phyloP scores from a whole-genome alignment of 2,329 filamentous ascomycete species.

The Diaporthe aspalathi region DNA sequence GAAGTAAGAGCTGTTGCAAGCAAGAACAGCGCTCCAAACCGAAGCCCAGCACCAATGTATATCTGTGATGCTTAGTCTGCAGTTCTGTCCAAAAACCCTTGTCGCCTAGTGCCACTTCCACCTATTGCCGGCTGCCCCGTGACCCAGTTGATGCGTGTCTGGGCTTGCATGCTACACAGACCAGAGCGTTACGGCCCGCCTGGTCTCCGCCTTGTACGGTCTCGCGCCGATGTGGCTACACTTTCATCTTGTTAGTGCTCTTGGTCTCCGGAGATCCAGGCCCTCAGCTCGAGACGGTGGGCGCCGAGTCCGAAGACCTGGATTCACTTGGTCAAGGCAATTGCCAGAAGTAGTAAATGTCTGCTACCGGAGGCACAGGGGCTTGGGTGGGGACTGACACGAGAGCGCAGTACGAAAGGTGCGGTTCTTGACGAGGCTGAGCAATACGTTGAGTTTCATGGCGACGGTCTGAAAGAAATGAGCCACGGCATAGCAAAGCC shows the following conservation, averaged over 20 bases:
- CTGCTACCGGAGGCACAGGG: no score
- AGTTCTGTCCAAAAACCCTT: accelerated
- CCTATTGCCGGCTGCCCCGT: background rate
- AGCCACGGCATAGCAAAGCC: background rate
- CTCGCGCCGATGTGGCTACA: no score
- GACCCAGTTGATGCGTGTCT: background rate
- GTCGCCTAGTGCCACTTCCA: background rate
- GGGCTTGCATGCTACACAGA: background rate
- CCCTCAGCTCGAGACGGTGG: no score
- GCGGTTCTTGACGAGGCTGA: background rate
- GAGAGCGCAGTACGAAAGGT: background rate
- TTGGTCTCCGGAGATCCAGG: no score
- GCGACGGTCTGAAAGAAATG: background rate
- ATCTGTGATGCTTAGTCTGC: background rate
- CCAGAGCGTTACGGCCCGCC: background rate
- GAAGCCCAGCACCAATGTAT: background rate
- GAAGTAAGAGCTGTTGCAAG: background rate
- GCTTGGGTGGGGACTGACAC: no score
- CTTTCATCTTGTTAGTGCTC: no score
- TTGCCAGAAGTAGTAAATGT: no score
- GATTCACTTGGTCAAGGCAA: no score
- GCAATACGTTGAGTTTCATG: background rate
- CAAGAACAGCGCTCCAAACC: background rate
- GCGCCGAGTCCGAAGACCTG: background rate
- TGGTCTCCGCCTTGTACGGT: background rate